phyloP scores from a whole-genome alignment of 176 grass and related monocot genomes.

The Aegilops umbellulata region DNA sequence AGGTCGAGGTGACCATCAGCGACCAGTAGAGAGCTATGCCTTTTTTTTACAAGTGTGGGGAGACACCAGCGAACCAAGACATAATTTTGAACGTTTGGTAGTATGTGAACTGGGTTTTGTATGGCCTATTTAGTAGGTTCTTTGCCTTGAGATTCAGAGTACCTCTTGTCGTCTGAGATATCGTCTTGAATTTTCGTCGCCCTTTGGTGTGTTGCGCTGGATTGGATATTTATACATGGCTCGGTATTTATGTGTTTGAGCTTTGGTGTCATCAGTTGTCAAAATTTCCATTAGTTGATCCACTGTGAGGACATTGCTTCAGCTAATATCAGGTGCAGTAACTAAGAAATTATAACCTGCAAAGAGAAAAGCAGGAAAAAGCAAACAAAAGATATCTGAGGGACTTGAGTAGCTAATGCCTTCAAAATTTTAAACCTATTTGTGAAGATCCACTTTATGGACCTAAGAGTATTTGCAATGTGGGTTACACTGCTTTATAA shows the following conservation, averaged over 20 bases:
- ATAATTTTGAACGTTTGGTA: not conserved
- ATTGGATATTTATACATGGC: not conserved
- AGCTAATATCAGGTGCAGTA: too few species aligned
- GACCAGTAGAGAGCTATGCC: slow-evolving; percentile 7
- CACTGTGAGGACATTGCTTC: too few species aligned
- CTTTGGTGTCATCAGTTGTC: too few species aligned
- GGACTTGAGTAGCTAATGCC: too few species aligned
- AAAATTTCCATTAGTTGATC: too few species aligned
- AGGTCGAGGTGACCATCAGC: slow-evolving; percentile 64
- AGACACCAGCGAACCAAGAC: not conserved
- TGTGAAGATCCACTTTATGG: too few species aligned
- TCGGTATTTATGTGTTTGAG: not conserved
- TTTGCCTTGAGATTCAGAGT: not conserved
- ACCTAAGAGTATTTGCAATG: too few species aligned
- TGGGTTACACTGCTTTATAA: too few species aligned
- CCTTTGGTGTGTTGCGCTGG: not conserved
- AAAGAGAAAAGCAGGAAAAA: too few species aligned
- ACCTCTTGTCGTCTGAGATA: not conserved
- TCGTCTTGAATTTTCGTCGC: not conserved
- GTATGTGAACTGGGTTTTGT: slow-evolving; percentile 15
- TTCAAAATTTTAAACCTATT: too few species aligned
- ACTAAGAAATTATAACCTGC: too few species aligned
- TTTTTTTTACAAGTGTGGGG: not conserved
- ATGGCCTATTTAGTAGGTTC: not conserved
- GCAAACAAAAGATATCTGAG: too few species aligned